phyloP scores from a whole-genome alignment of 2,329 filamentous ascomycete genomes.

The Plectosphaerella plurivora region DNA sequence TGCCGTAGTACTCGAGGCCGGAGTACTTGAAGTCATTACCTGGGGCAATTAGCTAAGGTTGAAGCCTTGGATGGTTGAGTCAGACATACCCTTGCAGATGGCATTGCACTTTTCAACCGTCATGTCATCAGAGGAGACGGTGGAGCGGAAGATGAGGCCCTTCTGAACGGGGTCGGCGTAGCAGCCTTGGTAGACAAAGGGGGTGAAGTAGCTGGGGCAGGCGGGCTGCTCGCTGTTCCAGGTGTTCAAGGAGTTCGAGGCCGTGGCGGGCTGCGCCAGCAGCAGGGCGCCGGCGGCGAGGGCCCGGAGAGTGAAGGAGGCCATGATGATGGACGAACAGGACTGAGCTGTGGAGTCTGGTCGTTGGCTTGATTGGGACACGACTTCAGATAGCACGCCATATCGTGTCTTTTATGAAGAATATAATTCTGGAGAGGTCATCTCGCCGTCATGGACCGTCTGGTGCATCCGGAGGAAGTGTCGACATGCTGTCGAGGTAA shows the following conservation, averaged over 20 bases:
- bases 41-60: conserved; percentile 7
- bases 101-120: conserved; percentile 43
- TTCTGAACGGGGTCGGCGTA: conserved; percentile 29
- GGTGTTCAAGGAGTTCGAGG: conserved; percentile 8
- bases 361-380: too few relatives aligned
- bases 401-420: too few relatives aligned
- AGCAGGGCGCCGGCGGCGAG: conserved; percentile 28
- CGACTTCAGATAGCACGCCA: too few relatives aligned
- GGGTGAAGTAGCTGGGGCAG: conserved; percentile 38
- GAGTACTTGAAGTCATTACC: conserved; percentile 46
- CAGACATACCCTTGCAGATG: conserved; percentile 43
- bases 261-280: conserved; percentile 29
- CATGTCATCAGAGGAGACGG: conserved; percentile 32
- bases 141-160: conserved; percentile 37
- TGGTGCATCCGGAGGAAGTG: too few relatives aligned
- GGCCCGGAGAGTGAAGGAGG: too few relatives aligned
- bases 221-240: conserved; percentile 40
- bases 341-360: too few relatives aligned
- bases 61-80: not conserved
- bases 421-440: too few relatives aligned
- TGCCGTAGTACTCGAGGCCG: conserved; percentile 45
- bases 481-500: too few relatives aligned
- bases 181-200: conserved; percentile 45
- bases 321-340: too few relatives aligned
- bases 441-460: too few relatives aligned